These are phyloP conservation scores for Pleurotus eryngii DNA, from an alignment of 768 basidiomycete genomes.

Conservation along the genomic window DNA sequence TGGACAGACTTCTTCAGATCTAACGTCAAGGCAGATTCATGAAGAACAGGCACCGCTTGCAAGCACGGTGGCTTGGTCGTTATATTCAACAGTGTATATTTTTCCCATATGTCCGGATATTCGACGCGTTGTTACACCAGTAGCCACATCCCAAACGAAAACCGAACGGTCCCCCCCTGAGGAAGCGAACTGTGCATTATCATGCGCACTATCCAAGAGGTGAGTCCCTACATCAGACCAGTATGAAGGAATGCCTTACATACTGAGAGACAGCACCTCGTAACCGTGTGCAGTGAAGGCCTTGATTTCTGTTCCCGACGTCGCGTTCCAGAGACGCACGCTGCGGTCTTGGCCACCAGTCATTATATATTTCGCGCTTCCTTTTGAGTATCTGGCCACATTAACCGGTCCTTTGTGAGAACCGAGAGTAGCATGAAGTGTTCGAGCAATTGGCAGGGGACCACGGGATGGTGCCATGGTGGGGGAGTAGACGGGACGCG, in stretches of 20 bases:
- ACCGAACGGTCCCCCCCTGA: conserved; percentile 92
- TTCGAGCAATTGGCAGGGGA: conserved; percentile 50
- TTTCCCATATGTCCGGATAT: conserved; percentile 89
- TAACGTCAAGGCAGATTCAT: not conserved
- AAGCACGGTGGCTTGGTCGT: conserved; percentile 79
- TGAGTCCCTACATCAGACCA: not conserved
- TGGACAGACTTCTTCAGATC: conserved; percentile 22
- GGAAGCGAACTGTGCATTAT: conserved; percentile 92
- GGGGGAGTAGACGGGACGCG: not conserved
- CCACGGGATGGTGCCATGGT: conserved; percentile 55
- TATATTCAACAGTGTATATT: conserved; percentile 89
- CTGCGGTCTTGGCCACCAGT: conserved; percentile 91
- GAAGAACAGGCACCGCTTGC: conserved; percentile 68
- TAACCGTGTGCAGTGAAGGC: conserved; percentile 89
- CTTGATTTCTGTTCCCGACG: conserved; percentile 86
- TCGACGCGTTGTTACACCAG: conserved; percentile 78
- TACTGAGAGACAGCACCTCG: conserved; percentile 86
- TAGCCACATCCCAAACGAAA: conserved; percentile 94
- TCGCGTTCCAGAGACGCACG: conserved; percentile 89
- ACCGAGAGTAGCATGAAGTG: conserved; percentile 58
- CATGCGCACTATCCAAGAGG: conserved; percentile 46
- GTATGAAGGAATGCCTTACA: conserved; percentile 52
- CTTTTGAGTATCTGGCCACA: conserved; percentile 88
- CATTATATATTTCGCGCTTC: conserved; percentile 83
- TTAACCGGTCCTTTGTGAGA: conserved; percentile 85